Base-by-base conservation (phyloP, 352 stramenopile genomes). In the Pythium phragmiticola region DNA sequence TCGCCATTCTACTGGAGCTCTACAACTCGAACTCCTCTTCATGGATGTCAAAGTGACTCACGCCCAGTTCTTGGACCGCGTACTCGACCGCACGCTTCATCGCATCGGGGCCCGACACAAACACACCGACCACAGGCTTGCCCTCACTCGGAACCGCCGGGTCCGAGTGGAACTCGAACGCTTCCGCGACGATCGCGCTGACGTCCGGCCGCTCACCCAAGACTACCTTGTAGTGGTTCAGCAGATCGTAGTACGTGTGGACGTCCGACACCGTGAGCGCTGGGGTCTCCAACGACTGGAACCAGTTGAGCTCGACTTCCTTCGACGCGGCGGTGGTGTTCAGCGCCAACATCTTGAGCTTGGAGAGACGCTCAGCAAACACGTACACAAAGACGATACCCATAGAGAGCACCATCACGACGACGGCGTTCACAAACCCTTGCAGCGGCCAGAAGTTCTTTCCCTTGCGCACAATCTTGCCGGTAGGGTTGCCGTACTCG, bases 51-150 rank as follows among this genome's bases (percentile, higher is more conserved):
- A 73, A 73, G 47, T 60, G 54, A 17, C 34, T 7, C 53, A 33
- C 28, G n/a, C 62, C 67, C 30, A 66, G 37, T 5, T 52, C 56
- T 2, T 56, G 51, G n/a, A 36, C 61, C 0, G 61, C 67, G 55
- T 61, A 55, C 30, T 70, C 62, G 28, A 54, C 42, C 23, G 62
- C 54, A 3, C 51, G 39, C 50, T 74, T 70, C 23, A 74, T 49
- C 1, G 57, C 54, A 43, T 63, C 51, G 0, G 62, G 67, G 23
- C 67, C 61, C 7, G 62, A 74, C 17, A 74, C 54, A 43, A 74
- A 69, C 14, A 67, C 57, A 21, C 67, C 64, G 46, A 70, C 53
- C 33, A 65, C 45, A 2, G 56, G 39, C 42, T 65, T 61, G 2
- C 48, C 56, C 8, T 41, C 14, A 43, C 45, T 54, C 51, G 4